These are phyloP conservation scores for Eimeria brunetti DNA, from an alignment of 169 alveolate genomes.

Conservation along the genomic window DNA sequence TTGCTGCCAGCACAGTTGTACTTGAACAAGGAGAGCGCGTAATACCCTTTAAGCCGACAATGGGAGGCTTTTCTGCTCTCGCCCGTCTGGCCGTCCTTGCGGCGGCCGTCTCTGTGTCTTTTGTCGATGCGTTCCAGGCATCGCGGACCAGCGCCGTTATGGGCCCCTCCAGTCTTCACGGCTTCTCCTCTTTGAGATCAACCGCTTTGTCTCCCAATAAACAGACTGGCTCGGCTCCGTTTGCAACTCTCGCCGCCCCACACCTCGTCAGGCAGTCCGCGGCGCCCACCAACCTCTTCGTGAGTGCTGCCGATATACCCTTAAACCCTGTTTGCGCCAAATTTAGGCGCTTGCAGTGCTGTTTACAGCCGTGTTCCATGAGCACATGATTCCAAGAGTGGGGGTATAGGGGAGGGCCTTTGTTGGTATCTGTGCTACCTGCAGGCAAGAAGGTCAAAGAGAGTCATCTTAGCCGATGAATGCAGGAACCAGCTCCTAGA, in stretches of 20 bases:
- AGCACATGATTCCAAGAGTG: not conserved
- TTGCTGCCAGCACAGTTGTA: not conserved
- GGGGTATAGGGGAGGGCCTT: not conserved
- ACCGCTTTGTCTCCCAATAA: not conserved
- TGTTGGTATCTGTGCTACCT: not conserved
- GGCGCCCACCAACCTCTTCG: constrained; percentile 22
- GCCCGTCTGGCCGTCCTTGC: constrained; percentile 21
- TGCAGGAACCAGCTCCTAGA: constrained; percentile 89
- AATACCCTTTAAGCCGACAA: not conserved
- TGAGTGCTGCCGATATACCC: not conserved
- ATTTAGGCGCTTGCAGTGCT: not conserved
- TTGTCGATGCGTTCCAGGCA: constrained; percentile 30
- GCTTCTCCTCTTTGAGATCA: constrained; percentile 3
- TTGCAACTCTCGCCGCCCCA: constrained; percentile 57
- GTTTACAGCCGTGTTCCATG: not conserved
- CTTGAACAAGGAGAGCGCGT: not conserved
- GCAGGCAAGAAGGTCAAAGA: constrained; percentile 83
- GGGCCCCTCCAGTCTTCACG: constrained; percentile 55
- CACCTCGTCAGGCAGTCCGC: constrained; percentile 47
- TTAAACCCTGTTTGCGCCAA: too few species aligned
- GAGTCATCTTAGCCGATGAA: constrained; percentile 88
- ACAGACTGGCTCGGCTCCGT: constrained; percentile 15
- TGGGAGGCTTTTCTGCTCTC: constrained; percentile 13
- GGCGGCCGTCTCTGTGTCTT: constrained; percentile 64
- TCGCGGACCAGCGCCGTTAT: constrained; percentile 25